Evolutionary conservation across 1,284 basidiomycete species (phyloP).

Genomic region (Caloboletus firmus): DNA sequence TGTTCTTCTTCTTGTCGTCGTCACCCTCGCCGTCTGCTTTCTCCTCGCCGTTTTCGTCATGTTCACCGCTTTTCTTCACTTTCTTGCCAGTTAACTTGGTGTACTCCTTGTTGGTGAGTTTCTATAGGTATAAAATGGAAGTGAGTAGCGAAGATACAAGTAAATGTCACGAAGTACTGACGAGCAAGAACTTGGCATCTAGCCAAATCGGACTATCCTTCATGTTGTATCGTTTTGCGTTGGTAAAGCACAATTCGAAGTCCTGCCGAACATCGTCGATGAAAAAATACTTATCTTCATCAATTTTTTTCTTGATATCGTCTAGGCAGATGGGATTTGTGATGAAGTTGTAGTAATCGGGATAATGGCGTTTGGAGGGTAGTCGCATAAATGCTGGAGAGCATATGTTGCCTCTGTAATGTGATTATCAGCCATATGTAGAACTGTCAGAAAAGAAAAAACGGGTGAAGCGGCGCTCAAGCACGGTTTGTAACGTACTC

Average conservation of each 20-base stretch:
- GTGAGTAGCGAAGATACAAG: slow-evolving; percentile 3
- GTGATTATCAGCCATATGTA: slow-evolving; percentile 26
- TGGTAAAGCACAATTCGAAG: slow-evolving; percentile 84
- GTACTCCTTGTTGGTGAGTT: slow-evolving; percentile 66
- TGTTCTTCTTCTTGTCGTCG: slow-evolving; percentile 53
- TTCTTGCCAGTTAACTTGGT: slow-evolving; percentile 52
- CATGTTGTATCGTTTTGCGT: slow-evolving; percentile 89
- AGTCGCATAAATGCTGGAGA: slow-evolving; percentile 74
- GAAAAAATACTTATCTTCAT: slow-evolving; percentile 61
- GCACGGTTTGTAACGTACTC: slow-evolving; percentile 63
- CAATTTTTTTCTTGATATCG: slow-evolving; percentile 81
- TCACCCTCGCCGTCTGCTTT: slow-evolving; percentile 42
- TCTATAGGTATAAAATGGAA: slow-evolving; percentile 43
- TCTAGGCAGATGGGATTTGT: slow-evolving; percentile 79
- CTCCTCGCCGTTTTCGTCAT: slow-evolving; percentile 43
- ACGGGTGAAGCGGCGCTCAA: slow-evolving; percentile 35
- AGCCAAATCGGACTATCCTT: slow-evolving; percentile 83
- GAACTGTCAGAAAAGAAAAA: slow-evolving; percentile 33
- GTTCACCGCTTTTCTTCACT: slow-evolving; percentile 44
- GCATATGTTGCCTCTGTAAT: slow-evolving; percentile 60
- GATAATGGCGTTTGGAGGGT: slow-evolving; percentile 76
- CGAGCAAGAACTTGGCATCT: slow-evolving; percentile 72
- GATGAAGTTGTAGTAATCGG: slow-evolving; percentile 87
- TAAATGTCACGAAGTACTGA: slow-evolving; percentile 25
- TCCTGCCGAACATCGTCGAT: slow-evolving; percentile 76